Evolutionary conservation across 2,329 filamentous ascomycete species (phyloP), one percentile per base, ranked within the genome.

Genomic region (Colletotrichum viniferum): DNA sequence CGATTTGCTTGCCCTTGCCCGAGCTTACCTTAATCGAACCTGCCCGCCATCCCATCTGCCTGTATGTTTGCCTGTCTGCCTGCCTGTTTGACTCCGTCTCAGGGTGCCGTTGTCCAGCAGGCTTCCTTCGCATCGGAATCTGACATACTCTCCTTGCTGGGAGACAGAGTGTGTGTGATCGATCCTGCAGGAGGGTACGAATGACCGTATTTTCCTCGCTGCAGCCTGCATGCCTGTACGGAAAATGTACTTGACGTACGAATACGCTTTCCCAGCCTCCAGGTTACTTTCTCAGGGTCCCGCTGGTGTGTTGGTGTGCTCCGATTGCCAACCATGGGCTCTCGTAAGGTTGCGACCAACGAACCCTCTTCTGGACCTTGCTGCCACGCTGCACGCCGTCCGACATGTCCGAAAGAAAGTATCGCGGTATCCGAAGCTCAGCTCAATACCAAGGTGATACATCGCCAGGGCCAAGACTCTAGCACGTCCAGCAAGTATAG

Each of bases 21-120:
- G 58, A 64, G 55, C 69, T 74, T 72, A 67, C 72, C 38, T 67
- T 43, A 48, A 72, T 56, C 55, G 61, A 71, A 48, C 68, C 48
- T 55, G 68, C 61, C 68, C 30, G 69, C 62, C 72, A 72, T 74
- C 68, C 38, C 72, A 71, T 71, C n/a, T 62, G 30, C 13, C 36
- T n/a, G 65, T 52, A 26, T 30, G 32, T 48, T 48, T 28, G 26
- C n/a, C 0, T 21, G 43, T 21, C 30, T 62, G n/a, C 14, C 34
- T 61, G 65, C 64, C 34, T 30, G 32, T 48, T 67, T 21, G 26
- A 67, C 62, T 26, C 43, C 18, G 56, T 38, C 28, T 61, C 58
- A 26, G 16, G 6, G 55, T 21, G 16, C 63, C 24, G 21, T 43
- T n/a, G 69, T 21, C 18, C 55, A 24, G 69, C 58, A 48, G 24